Evolutionary conservation across 257 asterid genomes (phyloP), one percentile per base, ranked within the genome.

Genomic region (Rubia yunnanensis): DNA sequence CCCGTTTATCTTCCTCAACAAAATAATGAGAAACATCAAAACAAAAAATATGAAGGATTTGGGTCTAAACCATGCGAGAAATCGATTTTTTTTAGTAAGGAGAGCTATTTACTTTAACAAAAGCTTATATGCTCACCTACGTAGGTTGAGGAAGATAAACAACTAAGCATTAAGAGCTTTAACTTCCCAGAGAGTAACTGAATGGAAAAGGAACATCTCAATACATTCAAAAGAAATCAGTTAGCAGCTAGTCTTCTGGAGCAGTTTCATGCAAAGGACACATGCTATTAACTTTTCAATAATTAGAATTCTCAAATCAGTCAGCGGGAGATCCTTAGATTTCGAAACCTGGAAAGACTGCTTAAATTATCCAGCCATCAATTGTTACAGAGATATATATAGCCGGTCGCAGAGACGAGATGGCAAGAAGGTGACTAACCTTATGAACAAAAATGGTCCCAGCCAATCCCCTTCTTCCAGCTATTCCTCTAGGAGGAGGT

Each of bases 401-500:
- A 70, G 63, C 63, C 63, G 66, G 50, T n/a, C 55, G 72, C 67
- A 65, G 35, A 23, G 73, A 77, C 8, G 65, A 56, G 28, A 27
- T 5, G 18, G n/a, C 7, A 35, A 28, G 41, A 49, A 18, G 56
- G 31, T 20, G 20, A 67, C 26, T 73, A 72, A 92, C 99, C 97
- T 92, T 92, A 71, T 90, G 88, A 74, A 92, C 95, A 68, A 92
- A 89, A 82, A 92, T 73, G 34, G 97, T 88, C 75, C 97, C 99
- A 70, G 99, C 99, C 76, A 92, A 82, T 80, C 97, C 99, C 79
- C 99, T 87, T 83, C 99, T 81, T 70, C 99, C 99, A 82, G 92
- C 96, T 73, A 92, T 83, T 78, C 99, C 99, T 78, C 99, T 82
- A n/a, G 99, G 97, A 71, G 97, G 96, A 71, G 97, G 99, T 72